These are phyloP conservation scores for Deinandra increscens DNA, from an alignment of 129 eudicot species.

Conservation along the genomic window DNA sequence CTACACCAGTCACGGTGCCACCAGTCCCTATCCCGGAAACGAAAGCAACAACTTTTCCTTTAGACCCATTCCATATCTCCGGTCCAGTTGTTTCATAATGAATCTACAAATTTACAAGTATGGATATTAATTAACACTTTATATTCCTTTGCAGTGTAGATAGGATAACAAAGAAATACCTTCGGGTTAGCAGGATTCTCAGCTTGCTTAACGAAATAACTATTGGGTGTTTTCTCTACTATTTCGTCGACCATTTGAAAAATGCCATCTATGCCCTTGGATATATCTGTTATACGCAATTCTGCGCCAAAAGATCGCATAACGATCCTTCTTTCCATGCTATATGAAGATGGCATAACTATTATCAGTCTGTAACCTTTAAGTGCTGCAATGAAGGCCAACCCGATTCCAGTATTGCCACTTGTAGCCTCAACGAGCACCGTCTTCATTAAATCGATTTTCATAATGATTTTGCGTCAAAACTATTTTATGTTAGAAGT, in stretches of 20 bases:
- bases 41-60: conserved; percentile 58
- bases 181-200: conserved; percentile 77
- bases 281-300: conserved; percentile 38
- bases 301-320: conserved; percentile 72
- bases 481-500: not conserved
- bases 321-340: conserved; percentile 64
- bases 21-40: conserved; percentile 76
- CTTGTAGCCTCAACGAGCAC: conserved; percentile 63
- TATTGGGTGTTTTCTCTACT: conserved; percentile 47
- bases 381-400: conserved; percentile 69
- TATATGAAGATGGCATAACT: conserved; percentile 53
- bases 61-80: conserved; percentile 57
- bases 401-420: conserved; percentile 81
- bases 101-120: conserved; percentile 33
- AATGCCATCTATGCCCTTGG: conserved; percentile 46
- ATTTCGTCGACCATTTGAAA: conserved; percentile 47
- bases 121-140: not conserved
- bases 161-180: conserved; percentile 32
- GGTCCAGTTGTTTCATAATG: conserved; percentile 79
- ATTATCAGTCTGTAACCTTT: conserved; percentile 58
- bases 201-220: conserved; percentile 50
- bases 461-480: not conserved
- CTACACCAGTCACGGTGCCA: conserved; percentile 66
- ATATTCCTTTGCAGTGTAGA: not conserved
- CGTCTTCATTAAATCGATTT: conserved; percentile 32